These are phyloP conservation scores for Thuidium tamariscinum DNA, from an alignment of 225 moss, liverwort and hornwort species.

Conservation along the genomic window DNA sequence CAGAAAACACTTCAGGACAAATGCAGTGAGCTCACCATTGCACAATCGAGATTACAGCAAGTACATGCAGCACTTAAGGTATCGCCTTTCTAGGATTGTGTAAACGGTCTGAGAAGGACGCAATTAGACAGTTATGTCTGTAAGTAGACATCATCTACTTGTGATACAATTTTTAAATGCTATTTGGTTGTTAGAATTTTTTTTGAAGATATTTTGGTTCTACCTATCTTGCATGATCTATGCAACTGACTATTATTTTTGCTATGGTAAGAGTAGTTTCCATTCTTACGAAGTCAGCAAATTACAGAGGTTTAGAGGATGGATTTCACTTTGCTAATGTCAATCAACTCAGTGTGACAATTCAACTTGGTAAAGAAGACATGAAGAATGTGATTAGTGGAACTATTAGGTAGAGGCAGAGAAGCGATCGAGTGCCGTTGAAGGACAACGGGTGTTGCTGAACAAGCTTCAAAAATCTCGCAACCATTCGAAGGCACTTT, in stretches of 20 bases:
- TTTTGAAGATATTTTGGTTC: not conserved
- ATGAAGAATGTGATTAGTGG: not conserved
- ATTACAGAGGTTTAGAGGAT: not conserved
- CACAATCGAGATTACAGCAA: slow-evolving; percentile 35
- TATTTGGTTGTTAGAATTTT: not conserved
- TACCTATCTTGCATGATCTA: not conserved
- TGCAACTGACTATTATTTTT: not conserved
- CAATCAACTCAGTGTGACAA: not conserved
- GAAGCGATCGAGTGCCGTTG: slow-evolving; percentile 47
- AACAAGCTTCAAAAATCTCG: slow-evolving; percentile 74
- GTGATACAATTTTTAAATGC: not conserved
- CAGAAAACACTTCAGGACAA: slow-evolving; percentile 39
- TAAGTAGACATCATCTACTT: not conserved
- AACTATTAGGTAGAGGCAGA: slow-evolving; percentile 57
- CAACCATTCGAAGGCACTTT: slow-evolving; percentile 24
- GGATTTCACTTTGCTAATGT: not conserved
- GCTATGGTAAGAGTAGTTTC: not conserved
- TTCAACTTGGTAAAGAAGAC: not conserved
- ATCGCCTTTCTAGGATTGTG: not conserved
- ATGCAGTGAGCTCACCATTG: slow-evolving; percentile 32
- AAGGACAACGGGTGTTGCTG: slow-evolving; percentile 47
- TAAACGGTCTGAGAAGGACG: not conserved
- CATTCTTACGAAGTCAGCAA: not conserved
- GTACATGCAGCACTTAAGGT: slow-evolving; percentile 58
- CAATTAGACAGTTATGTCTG: not conserved